A percentile compares a stretch with the other conserved stretches of the same genome.
Evolutionary conservation across 805 yeast species (phyloP).

Genomic region (Ascoidea tarda): DNA sequence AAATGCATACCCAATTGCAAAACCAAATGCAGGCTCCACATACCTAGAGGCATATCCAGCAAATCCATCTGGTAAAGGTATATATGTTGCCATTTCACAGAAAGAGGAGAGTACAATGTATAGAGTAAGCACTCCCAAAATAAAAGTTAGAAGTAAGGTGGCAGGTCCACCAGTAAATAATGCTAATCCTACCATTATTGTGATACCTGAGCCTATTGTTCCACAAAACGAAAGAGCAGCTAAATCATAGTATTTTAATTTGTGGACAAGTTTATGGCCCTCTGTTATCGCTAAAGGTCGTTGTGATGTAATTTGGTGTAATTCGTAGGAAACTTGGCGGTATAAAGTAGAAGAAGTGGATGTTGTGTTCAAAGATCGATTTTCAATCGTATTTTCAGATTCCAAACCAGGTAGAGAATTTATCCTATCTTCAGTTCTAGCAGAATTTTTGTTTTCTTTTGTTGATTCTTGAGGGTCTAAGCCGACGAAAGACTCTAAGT

Average conservation of each 20-base stretch:
- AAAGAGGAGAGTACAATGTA: constrained; percentile 55
- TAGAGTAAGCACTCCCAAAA: constrained; percentile 56
- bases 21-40: constrained; percentile 58
- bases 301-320: no score
- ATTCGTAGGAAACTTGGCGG: no score
- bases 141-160: constrained; percentile 45
- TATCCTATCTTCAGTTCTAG: no score
- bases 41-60: constrained; percentile 55
- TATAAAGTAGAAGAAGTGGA: no score
- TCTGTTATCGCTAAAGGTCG: no score
- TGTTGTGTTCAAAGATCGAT: no score
- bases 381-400: no score
- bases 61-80: constrained; percentile 58
- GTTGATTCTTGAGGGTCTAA: no score
- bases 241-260: not conserved
- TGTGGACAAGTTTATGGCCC: no score
- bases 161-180: constrained; percentile 54
- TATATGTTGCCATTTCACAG: constrained; percentile 73
- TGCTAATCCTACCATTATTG: constrained; percentile 49
- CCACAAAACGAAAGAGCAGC: constrained; percentile 8
- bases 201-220: constrained; percentile 54
- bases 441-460: no score
- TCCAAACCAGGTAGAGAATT: no score
- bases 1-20: constrained; percentile 58
- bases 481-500: no score